phyloP scores from a whole-genome alignment of 2,329 filamentous ascomycete genomes.

The Cordyceps fumosorosea region DNA sequence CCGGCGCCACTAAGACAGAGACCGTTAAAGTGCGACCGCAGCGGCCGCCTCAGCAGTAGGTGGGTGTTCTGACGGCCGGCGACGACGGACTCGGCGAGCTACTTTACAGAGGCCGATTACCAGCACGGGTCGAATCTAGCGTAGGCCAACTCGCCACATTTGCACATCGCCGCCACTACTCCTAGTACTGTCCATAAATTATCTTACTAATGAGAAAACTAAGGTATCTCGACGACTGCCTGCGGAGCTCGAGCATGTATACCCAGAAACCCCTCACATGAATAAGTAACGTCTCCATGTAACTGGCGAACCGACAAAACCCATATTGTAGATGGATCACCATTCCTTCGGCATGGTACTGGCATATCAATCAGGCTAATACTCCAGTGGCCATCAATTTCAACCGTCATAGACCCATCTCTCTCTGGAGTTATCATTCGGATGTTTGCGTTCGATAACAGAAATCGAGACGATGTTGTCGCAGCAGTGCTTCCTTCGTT shows the following conservation, averaged over 20 bases:
- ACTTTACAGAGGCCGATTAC: neutral
- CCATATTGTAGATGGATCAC: neutral
- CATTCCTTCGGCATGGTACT: neutral
- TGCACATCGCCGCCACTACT: neutral
- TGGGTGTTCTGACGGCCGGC: neutral
- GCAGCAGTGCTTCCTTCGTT: neutral
- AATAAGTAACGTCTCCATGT: neutral
- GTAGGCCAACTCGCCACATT: neutral
- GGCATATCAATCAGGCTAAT: neutral
- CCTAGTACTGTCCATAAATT: neutral
- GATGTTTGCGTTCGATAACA: neutral
- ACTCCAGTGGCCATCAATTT: neutral
- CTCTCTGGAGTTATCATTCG: neutral
- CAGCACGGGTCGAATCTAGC: neutral
- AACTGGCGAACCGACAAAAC: neutral
- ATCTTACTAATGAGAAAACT: neutral
- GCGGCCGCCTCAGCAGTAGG: neutral
- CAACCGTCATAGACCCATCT: no score
- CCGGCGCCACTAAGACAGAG: neutral
- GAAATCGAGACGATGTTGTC: neutral
- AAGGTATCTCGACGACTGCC: neutral
- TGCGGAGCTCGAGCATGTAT: neutral
- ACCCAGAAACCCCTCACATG: neutral
- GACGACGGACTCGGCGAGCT: neutral
- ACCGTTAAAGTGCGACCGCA: neutral